A percentile compares a stretch with the other conserved stretches of the same genome.
phyloP scores from a whole-genome alignment of 2,329 filamentous ascomycete species.

The Neonectria sp. region DNA sequence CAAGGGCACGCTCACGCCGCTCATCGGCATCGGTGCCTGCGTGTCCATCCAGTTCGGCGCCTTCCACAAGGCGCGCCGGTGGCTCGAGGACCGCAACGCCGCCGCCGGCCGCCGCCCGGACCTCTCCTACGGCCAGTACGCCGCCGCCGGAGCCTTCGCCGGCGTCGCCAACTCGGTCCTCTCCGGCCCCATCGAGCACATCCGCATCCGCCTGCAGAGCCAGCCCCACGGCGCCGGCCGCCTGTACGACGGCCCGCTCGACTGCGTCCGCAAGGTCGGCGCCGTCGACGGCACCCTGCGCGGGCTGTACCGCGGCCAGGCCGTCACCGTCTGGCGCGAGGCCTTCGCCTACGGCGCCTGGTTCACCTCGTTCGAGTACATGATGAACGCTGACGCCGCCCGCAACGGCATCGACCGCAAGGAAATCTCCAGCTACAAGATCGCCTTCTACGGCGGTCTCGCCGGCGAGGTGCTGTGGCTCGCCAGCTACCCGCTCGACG shows the following conservation, averaged over 20 bases:
- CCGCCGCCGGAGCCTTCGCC: constrained; percentile 90
- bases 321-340: constrained; percentile 89
- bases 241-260: constrained; percentile 87
- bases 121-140: constrained; percentile 90
- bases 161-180: constrained; percentile 91
- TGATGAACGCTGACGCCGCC: constrained; percentile 91
- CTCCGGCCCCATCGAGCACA: constrained; percentile 95
- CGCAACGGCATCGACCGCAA: constrained; percentile 83
- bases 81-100: constrained; percentile 84
- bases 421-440: constrained; percentile 86
- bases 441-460: constrained; percentile 92
- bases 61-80: constrained; percentile 92
- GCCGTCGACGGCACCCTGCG: constrained; percentile 73
- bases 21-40: constrained; percentile 96
- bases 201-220: constrained; percentile 95
- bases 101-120: constrained; percentile 65
- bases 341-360: constrained; percentile 95
- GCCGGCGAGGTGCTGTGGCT: constrained; percentile 97
- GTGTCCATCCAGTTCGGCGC: constrained; percentile 99
- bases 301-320: constrained; percentile 89
- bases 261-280: constrained; percentile 90
- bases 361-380: constrained; percentile 95
- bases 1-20: constrained; percentile 95
- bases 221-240: constrained; percentile 88
- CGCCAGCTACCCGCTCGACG: constrained; percentile 93